These are phyloP conservation scores for Calonectria honghensis DNA, from an alignment of 2,329 filamentous ascomycete genomes.

Conservation along the genomic window DNA sequence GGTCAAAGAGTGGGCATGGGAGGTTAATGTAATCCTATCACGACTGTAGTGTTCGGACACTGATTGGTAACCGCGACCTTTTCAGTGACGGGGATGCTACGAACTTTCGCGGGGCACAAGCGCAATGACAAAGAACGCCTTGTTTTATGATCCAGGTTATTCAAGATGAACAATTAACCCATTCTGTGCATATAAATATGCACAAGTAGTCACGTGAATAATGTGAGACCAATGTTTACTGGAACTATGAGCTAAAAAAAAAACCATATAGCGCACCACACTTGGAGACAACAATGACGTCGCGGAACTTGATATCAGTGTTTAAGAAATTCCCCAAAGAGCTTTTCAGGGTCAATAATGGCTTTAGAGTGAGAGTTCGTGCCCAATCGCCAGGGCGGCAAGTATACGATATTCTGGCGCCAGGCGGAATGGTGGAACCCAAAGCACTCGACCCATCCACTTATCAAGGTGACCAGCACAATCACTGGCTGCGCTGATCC, in stretches of 20 bases:
- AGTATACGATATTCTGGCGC: conserved; percentile 28
- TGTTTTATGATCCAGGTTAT: not conserved
- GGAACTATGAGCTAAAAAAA: not conserved
- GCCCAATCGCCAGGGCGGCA: conserved; percentile 1
- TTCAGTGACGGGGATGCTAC: not conserved
- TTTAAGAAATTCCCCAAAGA: conserved; percentile 34
- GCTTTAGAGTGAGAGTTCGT: conserved; percentile 4
- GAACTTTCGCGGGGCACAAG: not conserved
- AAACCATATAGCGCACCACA: not conserved
- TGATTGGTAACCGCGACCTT: not conserved
- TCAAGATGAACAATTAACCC: not conserved
- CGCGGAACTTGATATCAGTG: conserved; percentile 1
- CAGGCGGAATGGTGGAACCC: conserved; percentile 32
- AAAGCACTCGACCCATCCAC: conserved; percentile 26
- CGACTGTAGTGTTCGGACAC: not conserved
- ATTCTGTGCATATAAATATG: not conserved
- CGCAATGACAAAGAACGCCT: not conserved
- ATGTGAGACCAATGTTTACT: not conserved
- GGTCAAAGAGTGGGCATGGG: not conserved
- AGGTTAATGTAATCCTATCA: not conserved
- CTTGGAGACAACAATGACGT: not conserved
- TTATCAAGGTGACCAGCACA: conserved; percentile 17
- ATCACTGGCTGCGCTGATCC: no score
- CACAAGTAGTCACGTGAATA: not conserved
- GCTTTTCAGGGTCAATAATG: conserved; percentile 35